phyloP scores from a whole-genome alignment of 192 early-diverging fungal species.

The Coemansia sp. region DNA sequence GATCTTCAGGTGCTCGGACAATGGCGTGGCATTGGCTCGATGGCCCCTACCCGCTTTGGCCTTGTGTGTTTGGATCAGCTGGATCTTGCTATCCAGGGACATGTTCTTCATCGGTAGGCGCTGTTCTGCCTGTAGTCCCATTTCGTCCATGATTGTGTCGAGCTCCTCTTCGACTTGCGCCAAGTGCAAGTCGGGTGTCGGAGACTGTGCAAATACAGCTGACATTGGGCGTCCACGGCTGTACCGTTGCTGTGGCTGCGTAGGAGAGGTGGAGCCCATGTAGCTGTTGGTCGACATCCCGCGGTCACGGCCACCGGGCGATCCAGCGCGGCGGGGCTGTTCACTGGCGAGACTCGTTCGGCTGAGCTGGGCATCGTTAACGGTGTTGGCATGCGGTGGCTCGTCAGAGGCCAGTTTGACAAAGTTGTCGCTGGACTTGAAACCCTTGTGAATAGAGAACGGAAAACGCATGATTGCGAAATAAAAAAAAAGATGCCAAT shows the following conservation, averaged over 20 bases:
- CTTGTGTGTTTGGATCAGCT: conserved; percentile 48
- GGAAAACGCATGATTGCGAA: conserved; percentile 35
- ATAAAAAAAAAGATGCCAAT: not conserved
- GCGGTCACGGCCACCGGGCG: conserved; percentile 6
- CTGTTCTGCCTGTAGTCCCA: conserved; percentile 42
- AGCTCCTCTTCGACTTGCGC: conserved; percentile 50
- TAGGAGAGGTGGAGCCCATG: not conserved
- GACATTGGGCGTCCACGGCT: conserved; percentile 23
- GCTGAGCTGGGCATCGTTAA: not conserved
- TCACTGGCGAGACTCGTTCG: not conserved
- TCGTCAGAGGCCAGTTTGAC: conserved; percentile 22
- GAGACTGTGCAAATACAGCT: conserved; percentile 12
- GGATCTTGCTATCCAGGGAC: conserved; percentile 39
- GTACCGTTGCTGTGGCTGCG: conserved; percentile 12
- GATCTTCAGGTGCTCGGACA: conserved; percentile 47
- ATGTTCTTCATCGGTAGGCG: conserved; percentile 45
- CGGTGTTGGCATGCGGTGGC: not conserved
- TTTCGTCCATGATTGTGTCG: conserved; percentile 48
- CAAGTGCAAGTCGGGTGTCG: conserved; percentile 29
- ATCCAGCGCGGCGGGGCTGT: not conserved
- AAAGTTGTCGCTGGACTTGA: conserved; percentile 45
- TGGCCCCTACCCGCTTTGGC: conserved; percentile 2
- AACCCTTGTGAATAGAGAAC: conserved; percentile 25
- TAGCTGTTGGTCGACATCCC: conserved; percentile 21
- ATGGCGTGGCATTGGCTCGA: conserved; percentile 13